Evolutionary conservation across 257 asterid genomes (phyloP).

Genomic region (Capsicum pubescens): DNA sequence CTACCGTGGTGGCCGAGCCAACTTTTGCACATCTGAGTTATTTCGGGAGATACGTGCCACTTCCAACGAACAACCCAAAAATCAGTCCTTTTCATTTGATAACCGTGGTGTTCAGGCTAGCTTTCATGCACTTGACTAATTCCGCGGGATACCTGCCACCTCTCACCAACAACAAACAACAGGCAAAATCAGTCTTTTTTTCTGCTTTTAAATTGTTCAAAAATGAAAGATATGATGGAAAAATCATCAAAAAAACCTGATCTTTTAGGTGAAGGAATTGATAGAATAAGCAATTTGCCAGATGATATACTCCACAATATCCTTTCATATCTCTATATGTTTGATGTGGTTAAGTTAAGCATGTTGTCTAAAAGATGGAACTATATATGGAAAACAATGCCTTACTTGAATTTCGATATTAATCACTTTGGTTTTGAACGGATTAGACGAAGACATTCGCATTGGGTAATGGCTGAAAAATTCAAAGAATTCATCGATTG

Average conservation of each 20-base stretch:
- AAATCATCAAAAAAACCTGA: no score
- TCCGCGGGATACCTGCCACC: no score
- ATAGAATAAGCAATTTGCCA: neutral
- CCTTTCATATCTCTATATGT: conserved; percentile 16
- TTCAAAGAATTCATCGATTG: conserved; percentile 28
- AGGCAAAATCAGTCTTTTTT: neutral
- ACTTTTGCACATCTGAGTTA: no score
- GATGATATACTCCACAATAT: conserved; percentile 21
- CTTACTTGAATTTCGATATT: conserved; percentile 28
- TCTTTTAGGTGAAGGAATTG: neutral
- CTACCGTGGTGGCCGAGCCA: no score
- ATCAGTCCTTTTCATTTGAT: no score
- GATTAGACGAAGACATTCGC: neutral
- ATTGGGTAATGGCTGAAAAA: neutral
- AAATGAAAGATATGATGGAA: no score
- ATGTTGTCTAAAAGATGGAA: conserved; percentile 25
- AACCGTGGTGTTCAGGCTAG: no score
- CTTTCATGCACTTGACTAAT: no score
- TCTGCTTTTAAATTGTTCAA: neutral
- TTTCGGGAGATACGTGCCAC: no score
- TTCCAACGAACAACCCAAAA: no score
- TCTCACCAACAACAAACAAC: no score
- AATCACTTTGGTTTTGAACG: neutral
- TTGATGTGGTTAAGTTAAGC: neutral
- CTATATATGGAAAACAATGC: neutral